A percentile compares a stretch with the other conserved stretches of the same genome.
These are phyloP conservation scores for Coemansia sp. DNA, from an alignment of 192 early-diverging fungal species.

Conservation along the genomic window DNA sequence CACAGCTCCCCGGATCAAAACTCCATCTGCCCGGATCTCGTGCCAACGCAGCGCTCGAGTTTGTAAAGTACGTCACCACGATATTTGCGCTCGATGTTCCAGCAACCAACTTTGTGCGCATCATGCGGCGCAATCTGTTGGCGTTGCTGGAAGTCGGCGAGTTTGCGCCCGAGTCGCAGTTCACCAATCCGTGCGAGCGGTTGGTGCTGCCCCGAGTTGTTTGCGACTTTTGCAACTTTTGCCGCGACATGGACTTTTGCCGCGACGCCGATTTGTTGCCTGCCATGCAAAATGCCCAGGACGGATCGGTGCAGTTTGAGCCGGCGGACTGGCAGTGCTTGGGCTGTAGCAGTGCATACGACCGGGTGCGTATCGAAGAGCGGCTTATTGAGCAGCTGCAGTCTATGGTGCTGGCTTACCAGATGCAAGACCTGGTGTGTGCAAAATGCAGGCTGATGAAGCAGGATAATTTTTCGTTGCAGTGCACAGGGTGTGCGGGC, in stretches of 20 bases:
- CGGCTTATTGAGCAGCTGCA: conserved; percentile 75
- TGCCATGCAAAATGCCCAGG: conserved; percentile 24
- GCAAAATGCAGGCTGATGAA: conserved; percentile 77
- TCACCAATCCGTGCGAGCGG: conserved; percentile 80
- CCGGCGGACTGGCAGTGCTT: conserved; percentile 68
- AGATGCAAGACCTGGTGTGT: conserved; percentile 88
- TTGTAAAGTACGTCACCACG: conserved; percentile 73
- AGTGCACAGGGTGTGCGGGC: conserved; percentile 75
- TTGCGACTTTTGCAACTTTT: conserved; percentile 84
- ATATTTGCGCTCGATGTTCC: conserved; percentile 75
- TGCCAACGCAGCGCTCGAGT: conserved; percentile 76
- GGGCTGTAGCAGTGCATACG: conserved; percentile 78
- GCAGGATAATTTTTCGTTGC: conserved; percentile 68
- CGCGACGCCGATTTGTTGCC: conserved; percentile 73
- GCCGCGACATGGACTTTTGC: conserved; percentile 87
- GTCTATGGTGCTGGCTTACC: conserved; percentile 67
- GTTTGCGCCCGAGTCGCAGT: conserved; percentile 75
- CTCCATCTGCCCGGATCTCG: conserved; percentile 4
- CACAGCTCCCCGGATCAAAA: conserved; percentile 63
- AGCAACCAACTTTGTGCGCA: conserved; percentile 75
- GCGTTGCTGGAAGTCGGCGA: conserved; percentile 74
- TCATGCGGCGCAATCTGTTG: conserved; percentile 78
- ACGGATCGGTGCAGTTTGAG: conserved; percentile 6
- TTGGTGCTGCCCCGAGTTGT: conserved; percentile 77
- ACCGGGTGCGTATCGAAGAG: conserved; percentile 76